Percentiles rank a stretch among this genome's conserved stretches.
Conservation (phyloP, 768 basidiomycete species). For the Collybiopsis luxurians region DNA sequence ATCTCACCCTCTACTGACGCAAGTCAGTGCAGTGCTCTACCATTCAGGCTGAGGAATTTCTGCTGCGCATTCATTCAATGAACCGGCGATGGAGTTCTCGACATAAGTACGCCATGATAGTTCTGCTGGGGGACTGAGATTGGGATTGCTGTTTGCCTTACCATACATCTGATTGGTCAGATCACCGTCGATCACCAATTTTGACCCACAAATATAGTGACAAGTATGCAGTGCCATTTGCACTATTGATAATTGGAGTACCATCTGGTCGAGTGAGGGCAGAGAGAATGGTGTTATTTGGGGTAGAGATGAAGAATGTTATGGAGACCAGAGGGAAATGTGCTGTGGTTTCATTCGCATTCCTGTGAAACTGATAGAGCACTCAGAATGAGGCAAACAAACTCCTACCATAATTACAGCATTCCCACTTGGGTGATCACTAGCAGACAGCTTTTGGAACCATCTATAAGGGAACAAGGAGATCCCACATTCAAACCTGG, state of each 20-base stretch:
- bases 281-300: slow-evolving; percentile 60
- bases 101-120: slow-evolving; percentile 54
- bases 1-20: too few relatives aligned
- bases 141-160: slow-evolving; percentile 60
- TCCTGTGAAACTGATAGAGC: slow-evolving; percentile 42
- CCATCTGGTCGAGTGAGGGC: slow-evolving; percentile 78
- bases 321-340: slow-evolving; percentile 68
- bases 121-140: slow-evolving; percentile 39
- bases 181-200: slow-evolving; percentile 82
- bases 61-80: slow-evolving; percentile 31
- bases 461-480: slow-evolving; percentile 67
- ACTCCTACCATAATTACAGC: slow-evolving; percentile 69
- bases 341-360: slow-evolving; percentile 64
- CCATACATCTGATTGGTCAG: slow-evolving; percentile 81
- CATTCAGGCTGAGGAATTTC: slow-evolving; percentile 61
- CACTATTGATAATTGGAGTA: slow-evolving; percentile 70
- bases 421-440: slow-evolving; percentile 71
- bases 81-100: slow-evolving; percentile 42
- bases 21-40: slow-evolving; percentile 83
- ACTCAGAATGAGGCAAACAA: background rate
- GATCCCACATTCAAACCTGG: slow-evolving; percentile 72
- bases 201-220: slow-evolving; percentile 67
- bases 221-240: slow-evolving; percentile 69
- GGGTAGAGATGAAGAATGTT: slow-evolving; percentile 51
- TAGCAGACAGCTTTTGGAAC: slow-evolving; percentile 60